phyloP scores from a whole-genome alignment of 139 green algal species.

The Picochlorum sp. region DNA sequence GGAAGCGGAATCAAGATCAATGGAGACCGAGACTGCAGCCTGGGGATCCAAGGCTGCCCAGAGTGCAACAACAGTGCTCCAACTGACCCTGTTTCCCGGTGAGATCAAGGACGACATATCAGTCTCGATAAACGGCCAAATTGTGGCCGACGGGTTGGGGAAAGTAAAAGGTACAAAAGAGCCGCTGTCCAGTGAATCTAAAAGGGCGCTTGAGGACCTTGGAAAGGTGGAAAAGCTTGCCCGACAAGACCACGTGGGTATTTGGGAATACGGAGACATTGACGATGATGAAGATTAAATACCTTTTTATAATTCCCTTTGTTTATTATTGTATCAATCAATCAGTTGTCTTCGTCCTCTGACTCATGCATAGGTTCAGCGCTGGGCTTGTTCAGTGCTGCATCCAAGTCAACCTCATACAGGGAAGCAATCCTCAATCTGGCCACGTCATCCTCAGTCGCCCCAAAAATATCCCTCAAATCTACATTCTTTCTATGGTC shows the following conservation, averaged over 20 bases:
- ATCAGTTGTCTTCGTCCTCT: background rate
- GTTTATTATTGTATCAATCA: background rate
- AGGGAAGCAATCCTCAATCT: constrained; percentile 15
- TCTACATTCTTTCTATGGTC: constrained; percentile 39
- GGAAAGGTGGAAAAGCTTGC: constrained; percentile 54
- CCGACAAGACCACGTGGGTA: constrained; percentile 45
- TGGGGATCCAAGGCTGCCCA: background rate
- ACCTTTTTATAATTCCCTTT: no score
- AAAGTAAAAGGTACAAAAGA: constrained; percentile 6
- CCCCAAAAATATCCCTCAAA: constrained; percentile 72
- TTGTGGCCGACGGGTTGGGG: constrained; percentile 42
- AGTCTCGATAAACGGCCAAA: constrained; percentile 21
- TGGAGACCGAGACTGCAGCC: constrained; percentile 36
- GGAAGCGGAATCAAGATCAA: constrained; percentile 36
- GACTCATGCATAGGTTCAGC: background rate
- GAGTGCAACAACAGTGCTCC: constrained; percentile 25
- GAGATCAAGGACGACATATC: background rate
- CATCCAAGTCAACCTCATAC: constrained; percentile 17
- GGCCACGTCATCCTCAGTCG: constrained; percentile 47
- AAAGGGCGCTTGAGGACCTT: constrained; percentile 26
- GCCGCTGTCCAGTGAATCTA: background rate
- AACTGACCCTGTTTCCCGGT: background rate
- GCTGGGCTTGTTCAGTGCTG: background rate
- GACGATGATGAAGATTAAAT: constrained; percentile 60
- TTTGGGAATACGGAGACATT: constrained; percentile 82